These are phyloP conservation scores for Chlorociboria aeruginascens DNA, from an alignment of 495 filamentous ascomycete genomes.

Conservation along the genomic window DNA sequence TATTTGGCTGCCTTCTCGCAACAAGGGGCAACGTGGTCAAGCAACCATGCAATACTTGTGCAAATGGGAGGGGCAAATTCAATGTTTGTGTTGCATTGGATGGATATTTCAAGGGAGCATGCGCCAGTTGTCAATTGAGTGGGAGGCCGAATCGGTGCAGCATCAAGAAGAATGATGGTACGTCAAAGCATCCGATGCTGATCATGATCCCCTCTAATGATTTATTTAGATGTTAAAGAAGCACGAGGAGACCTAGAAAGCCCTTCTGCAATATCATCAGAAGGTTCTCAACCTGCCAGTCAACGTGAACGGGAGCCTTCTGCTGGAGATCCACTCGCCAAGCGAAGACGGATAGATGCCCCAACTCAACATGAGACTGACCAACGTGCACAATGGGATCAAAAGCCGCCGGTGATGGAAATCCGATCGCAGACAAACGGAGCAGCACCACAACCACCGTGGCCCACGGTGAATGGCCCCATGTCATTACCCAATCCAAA, in stretches of 20 bases:
- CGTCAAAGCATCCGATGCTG: not conserved
- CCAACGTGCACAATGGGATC: conserved; percentile 14
- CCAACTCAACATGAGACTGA: conserved; percentile 12
- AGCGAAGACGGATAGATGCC: conserved; percentile 10
- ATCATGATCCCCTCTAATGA: too few relatives aligned
- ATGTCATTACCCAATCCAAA: not conserved
- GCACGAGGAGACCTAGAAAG: too few relatives aligned
- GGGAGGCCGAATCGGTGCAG: conserved; percentile 17
- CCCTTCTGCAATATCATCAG: too few relatives aligned
- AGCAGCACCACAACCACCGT: conserved; percentile 6
- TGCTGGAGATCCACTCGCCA: conserved; percentile 5
- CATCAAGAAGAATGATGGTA: conserved; percentile 19
- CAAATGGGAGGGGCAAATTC: conserved; percentile 20
- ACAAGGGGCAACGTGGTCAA: conserved; percentile 14
- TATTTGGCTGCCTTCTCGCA: conserved; percentile 17
- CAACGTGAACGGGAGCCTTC: too few relatives aligned
- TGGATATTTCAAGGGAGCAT: conserved; percentile 18
- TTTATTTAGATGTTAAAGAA: too few relatives aligned
- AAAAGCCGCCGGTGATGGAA: conserved; percentile 7
- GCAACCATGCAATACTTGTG: conserved; percentile 11
- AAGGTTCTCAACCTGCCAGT: too few relatives aligned
- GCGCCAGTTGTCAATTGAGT: conserved; percentile 17
- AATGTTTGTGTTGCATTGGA: conserved; percentile 15
- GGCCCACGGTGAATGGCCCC: conserved; percentile 14
- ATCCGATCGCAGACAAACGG: conserved; percentile 9